These are phyloP conservation scores for Geranium rotundifolium DNA, from an alignment of 345 rosid species.

Conservation along the genomic window DNA sequence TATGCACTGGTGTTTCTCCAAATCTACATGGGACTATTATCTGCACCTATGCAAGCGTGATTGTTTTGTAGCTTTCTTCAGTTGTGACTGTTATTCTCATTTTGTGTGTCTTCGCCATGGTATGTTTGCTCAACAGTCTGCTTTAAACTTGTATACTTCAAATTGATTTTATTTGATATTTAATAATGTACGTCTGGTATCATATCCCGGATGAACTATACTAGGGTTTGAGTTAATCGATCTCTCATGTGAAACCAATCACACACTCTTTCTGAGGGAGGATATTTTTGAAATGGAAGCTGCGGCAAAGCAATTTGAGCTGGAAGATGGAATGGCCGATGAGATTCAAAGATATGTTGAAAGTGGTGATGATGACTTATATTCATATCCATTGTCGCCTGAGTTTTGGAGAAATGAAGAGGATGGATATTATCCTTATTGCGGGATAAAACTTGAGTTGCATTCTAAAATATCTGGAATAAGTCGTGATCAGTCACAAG, in stretches of 20 bases:
- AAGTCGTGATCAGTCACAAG: constrained; percentile 10
- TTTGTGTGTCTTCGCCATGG: constrained; percentile 83
- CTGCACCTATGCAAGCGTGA: constrained; percentile 87
- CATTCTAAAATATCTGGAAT: constrained; percentile 7
- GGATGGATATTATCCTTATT: constrained; percentile 62
- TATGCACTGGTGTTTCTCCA: constrained; percentile 39
- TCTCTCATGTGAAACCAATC: constrained; percentile 58
- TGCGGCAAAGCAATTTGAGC: constrained; percentile 74
- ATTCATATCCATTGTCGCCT: constrained; percentile 31
- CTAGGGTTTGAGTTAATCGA: constrained; percentile 52
- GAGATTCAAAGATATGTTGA: constrained; percentile 25
- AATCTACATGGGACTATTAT: constrained; percentile 53
- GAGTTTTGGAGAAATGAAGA: constrained; percentile 15
- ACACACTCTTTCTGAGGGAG: constrained; percentile 63
- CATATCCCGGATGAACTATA: constrained; percentile 1
- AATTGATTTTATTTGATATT: constrained; percentile 2
- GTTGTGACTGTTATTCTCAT: constrained; percentile 58
- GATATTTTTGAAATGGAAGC: constrained; percentile 63
- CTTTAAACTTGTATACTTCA: not conserved
- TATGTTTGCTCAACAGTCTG: constrained; percentile 19
- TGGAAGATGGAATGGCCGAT: constrained; percentile 32
- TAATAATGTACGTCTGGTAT: constrained; percentile 6
- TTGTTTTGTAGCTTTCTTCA: constrained; percentile 72
- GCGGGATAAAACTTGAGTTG: constrained; percentile 37
- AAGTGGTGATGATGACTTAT: constrained; percentile 40